Base-by-base conservation (phyloP, 129 eudicot genomes). In the Tagetes patula region DNA sequence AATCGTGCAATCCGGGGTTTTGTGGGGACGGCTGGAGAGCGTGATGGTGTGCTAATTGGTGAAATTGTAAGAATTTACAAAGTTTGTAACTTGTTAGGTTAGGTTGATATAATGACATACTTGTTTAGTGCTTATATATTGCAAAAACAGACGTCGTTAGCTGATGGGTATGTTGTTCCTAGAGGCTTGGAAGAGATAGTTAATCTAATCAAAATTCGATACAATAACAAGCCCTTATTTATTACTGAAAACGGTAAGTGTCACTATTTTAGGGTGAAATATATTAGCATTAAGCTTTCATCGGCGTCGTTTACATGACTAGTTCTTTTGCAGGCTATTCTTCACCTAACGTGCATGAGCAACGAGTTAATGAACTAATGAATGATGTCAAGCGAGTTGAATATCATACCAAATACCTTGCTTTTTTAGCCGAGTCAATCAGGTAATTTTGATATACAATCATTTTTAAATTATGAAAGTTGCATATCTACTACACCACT, bases 201-300 rank as follows among this genome's bases (percentile, higher is more conserved):
- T 40, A 62, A 79, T 33, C 75, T 71, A 70, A 31, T 88, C 41
- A 84, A 82, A 80, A 79, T 58, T 46, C 83, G 89, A 56, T 91
- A 88, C 76, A 70, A 82, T 61, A 86, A 86, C 79, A 86, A 38
- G 38, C 90, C 90, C 42, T 82, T 88, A 77, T 84, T 75, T 77
- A 59, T 91, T 32, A 88, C 95, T 27, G 96, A 88, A 83, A 91
- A 91, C 73, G 96, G 96, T 86, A 53, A 77, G 79, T 54, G 27
- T 27, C 48, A 65, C 39, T 34, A 38, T 59, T 73, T 37, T 39
- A 10, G 5, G 50, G 54, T 71, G 48, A 6, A 61, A 61, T 11
- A 61, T 30, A 12, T 34, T 1, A 37, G 4, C n/a, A 4, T 8
- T 20, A 20, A 20, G 27, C 27, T 50, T 34, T 70, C 30, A 37